Conservation (phyloP, 2,329 filamentous ascomycete species). For the Amylocarpus encephaloides region DNA sequence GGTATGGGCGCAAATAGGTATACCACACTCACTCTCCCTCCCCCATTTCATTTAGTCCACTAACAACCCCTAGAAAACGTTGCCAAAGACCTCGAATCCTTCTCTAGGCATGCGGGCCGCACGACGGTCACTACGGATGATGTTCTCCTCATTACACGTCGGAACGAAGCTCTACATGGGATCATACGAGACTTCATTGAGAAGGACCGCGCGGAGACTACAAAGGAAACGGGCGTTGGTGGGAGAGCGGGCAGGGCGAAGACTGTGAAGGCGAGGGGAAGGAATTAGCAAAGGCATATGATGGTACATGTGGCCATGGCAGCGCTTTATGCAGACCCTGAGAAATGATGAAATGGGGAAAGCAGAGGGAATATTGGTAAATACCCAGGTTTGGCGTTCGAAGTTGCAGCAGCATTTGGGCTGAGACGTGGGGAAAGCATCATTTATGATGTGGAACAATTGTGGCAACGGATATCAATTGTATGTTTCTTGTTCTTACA, state of each 20-base stretch:
- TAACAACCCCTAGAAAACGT: slow-evolving; percentile 39
- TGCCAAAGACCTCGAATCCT: slow-evolving; percentile 56
- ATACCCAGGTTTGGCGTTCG: too few relatives aligned
- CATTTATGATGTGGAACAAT: too few relatives aligned
- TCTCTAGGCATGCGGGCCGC: slow-evolving; percentile 72
- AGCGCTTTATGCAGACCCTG: too few relatives aligned
- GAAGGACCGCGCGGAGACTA: slow-evolving; percentile 41
- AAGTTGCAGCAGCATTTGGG: too few relatives aligned
- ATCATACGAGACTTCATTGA: slow-evolving; percentile 68
- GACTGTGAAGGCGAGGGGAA: neutral
- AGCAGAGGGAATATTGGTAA: too few relatives aligned
- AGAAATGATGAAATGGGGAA: too few relatives aligned
- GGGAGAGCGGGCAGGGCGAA: neutral
- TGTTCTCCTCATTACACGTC: slow-evolving; percentile 76
- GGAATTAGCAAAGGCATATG: too few relatives aligned
- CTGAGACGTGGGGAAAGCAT: too few relatives aligned
- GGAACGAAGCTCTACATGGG: slow-evolving; percentile 77
- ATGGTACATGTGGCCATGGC: too few relatives aligned
- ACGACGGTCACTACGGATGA: slow-evolving; percentile 78
- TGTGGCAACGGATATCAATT: too few relatives aligned
- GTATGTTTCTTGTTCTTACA: too few relatives aligned
- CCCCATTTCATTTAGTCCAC: neutral
- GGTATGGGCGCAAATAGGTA: slow-evolving; percentile 77
- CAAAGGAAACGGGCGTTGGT: neutral
- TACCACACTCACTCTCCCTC: neutral